These are phyloP conservation scores for Peronospora belbahrii DNA, from an alignment of 352 stramenopile species.

Conservation along the genomic window DNA sequence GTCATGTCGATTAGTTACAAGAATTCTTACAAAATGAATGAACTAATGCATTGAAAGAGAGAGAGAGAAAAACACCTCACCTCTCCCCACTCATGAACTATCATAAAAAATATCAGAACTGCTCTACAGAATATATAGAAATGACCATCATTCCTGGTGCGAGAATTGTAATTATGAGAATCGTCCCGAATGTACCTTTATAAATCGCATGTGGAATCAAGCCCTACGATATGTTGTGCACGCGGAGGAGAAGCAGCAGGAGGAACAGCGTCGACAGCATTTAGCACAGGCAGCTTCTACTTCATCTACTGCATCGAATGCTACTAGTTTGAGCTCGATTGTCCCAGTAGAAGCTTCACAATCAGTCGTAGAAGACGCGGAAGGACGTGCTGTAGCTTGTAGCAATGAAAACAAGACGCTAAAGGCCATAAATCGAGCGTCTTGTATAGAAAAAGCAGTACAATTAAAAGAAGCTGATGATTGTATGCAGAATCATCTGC, in stretches of 20 bases:
- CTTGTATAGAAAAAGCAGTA: constrained; percentile 5
- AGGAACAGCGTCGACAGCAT: constrained; percentile 22
- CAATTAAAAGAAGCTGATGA: constrained; percentile 40
- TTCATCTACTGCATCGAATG: constrained; percentile 4
- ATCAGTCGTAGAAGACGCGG: not conserved
- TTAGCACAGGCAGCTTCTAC: constrained; percentile 10
- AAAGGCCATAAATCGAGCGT: not conserved
- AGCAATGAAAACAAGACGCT: not conserved
- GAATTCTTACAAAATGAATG: no score
- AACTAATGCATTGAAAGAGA: no score
- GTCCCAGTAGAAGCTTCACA: constrained; percentile 1
- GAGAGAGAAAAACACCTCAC: no score
- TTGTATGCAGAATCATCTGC: constrained; percentile 49
- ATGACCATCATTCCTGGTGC: no score
- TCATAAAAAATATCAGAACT: no score
- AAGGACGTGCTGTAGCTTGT: not conserved
- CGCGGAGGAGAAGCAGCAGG: constrained; percentile 22
- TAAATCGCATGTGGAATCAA: constrained; percentile 41
- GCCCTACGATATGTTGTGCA: constrained; percentile 23
- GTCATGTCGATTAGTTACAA: no score
- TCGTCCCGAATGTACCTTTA: no score
- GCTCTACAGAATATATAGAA: no score
- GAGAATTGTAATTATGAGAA: no score
- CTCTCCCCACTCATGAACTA: no score
- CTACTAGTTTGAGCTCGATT: not conserved